These are phyloP conservation scores for Yamadazyma taylorii DNA, from an alignment of 1,139 yeast species.

Conservation along the genomic window DNA sequence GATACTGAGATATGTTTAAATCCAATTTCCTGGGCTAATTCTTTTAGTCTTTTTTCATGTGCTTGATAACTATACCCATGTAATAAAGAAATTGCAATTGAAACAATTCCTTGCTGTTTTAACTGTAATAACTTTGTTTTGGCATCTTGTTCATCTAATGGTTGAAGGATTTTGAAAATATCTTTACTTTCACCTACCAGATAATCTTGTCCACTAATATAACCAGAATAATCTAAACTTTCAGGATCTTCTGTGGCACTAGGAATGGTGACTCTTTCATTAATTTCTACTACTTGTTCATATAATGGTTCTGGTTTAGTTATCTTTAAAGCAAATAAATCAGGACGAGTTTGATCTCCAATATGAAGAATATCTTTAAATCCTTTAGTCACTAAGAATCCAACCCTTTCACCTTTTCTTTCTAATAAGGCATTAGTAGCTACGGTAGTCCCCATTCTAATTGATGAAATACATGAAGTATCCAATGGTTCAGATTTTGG, in stretches of 20 bases:
- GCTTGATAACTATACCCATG: conserved; percentile 72
- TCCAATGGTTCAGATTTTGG: conserved; percentile 18
- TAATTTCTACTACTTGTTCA: conserved; percentile 63
- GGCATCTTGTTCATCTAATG: conserved; percentile 44
- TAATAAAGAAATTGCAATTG: conserved; percentile 64
- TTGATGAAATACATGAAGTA: conserved; percentile 40
- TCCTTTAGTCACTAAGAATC: conserved; percentile 62
- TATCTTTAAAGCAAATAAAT: conserved; percentile 61
- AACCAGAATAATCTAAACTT: conserved; percentile 18
- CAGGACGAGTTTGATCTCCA: conserved; percentile 74
- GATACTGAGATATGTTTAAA: conserved; percentile 59
- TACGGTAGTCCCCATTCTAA: conserved; percentile 79
- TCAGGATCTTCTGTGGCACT: conserved; percentile 62
- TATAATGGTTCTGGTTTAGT: conserved; percentile 57
- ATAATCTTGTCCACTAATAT: conserved; percentile 11
- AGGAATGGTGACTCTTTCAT: conserved; percentile 70
- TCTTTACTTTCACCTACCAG: conserved; percentile 64
- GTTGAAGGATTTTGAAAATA: conserved; percentile 50
- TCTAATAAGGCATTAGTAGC: conserved; percentile 75
- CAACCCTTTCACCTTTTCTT: conserved; percentile 64
- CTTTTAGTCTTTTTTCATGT: conserved; percentile 61
- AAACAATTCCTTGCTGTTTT: conserved; percentile 55
- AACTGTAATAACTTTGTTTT: conserved; percentile 37
- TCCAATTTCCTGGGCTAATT: conserved; percentile 57
- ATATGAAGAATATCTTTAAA: conserved; percentile 61